Conservation (phyloP, 1,284 basidiomycete genomes). For the Heterobasidion irregulare region DNA sequence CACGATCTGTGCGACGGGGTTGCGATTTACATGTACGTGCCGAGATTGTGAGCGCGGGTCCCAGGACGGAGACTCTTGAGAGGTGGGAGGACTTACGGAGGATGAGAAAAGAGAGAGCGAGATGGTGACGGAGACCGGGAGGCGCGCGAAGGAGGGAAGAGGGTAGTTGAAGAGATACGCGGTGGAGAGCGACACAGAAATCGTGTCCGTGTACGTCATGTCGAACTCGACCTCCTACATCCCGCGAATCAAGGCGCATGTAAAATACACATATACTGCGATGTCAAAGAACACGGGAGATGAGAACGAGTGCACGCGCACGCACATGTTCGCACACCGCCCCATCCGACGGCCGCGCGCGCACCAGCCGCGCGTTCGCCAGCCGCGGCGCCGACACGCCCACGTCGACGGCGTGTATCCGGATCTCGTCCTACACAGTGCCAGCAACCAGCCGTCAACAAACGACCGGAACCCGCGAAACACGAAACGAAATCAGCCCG, state of each 20-base stretch:
- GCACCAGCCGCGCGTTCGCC: slow-evolving; percentile 43
- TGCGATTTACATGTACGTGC: background rate
- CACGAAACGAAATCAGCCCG: background rate
- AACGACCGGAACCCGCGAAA: slow-evolving; percentile 1
- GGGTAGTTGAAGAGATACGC: slow-evolving; percentile 81
- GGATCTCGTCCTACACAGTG: slow-evolving; percentile 57
- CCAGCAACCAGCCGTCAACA: background rate
- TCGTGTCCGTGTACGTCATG: slow-evolving; percentile 58
- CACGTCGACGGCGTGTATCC: slow-evolving; percentile 66
- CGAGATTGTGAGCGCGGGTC: too few species aligned
- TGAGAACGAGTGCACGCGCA: background rate
- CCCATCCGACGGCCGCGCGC: slow-evolving; percentile 4
- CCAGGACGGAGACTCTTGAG: background rate
- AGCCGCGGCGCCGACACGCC: slow-evolving; percentile 63
- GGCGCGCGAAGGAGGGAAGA: slow-evolving; percentile 67
- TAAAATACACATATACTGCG: background rate
- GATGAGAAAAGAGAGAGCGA: slow-evolving; percentile 72
- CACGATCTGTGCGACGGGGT: slow-evolving; percentile 17
- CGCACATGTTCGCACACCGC: slow-evolving; percentile 18
- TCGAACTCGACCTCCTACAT: slow-evolving; percentile 52
- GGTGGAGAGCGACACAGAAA: slow-evolving; percentile 73
- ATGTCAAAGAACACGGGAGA: background rate
- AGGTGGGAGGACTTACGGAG: slow-evolving; percentile 32
- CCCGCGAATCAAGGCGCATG: background rate
- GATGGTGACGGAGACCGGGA: slow-evolving; percentile 72